phyloP scores from a whole-genome alignment of 2,329 filamentous ascomycete species.

The Ophiognomonia clavigignenti-juglandacearum region DNA sequence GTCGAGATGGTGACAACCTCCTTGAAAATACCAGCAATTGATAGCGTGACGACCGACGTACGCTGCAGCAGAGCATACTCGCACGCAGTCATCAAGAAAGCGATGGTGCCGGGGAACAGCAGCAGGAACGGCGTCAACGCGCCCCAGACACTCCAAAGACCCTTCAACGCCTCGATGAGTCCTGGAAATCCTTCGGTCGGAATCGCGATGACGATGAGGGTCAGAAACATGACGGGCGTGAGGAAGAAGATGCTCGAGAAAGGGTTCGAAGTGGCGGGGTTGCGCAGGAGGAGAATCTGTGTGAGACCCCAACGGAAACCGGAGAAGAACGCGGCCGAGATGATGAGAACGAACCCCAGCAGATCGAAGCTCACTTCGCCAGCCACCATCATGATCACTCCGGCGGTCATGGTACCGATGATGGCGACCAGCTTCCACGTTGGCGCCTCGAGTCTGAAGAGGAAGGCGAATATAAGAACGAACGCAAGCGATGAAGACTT shows the following conservation, averaged over 20 bases:
- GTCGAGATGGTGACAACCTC: slow-evolving; percentile 94
- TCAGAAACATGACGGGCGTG: slow-evolving; percentile 93
- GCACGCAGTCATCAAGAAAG: slow-evolving; percentile 93
- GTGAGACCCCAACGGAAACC: slow-evolving; percentile 99
- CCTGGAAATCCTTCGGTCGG: slow-evolving; percentile 75
- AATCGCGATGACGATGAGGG: slow-evolving; percentile 73
- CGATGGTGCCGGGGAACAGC: slow-evolving; percentile 83
- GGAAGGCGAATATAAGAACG: slow-evolving; percentile 89
- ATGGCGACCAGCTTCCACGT: slow-evolving; percentile 83
- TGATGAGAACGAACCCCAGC: slow-evolving; percentile 85
- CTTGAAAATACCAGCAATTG: slow-evolving; percentile 97
- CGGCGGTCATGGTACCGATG: slow-evolving; percentile 85
- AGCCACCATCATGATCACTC: slow-evolving; percentile 97
- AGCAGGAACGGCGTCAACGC: slow-evolving; percentile 66
- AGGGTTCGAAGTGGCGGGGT: slow-evolving; percentile 91
- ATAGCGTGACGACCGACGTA: slow-evolving; percentile 91
- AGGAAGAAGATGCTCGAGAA: slow-evolving; percentile 97
- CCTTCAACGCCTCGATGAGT: slow-evolving; percentile 60
- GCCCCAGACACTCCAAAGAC: slow-evolving; percentile 65
- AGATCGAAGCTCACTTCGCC: slow-evolving; percentile 88
- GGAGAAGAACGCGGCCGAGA: slow-evolving; percentile 88
- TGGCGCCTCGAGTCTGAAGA: slow-evolving; percentile 84
- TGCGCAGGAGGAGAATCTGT: slow-evolving; percentile 88
- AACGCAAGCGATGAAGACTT: slow-evolving; percentile 96
- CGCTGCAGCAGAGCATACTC: slow-evolving; percentile 94